Evolutionary conservation across 2,329 filamentous ascomycete species (phyloP), one percentile per base, ranked within the genome.

Genomic region (Xylariaceae sp.): DNA sequence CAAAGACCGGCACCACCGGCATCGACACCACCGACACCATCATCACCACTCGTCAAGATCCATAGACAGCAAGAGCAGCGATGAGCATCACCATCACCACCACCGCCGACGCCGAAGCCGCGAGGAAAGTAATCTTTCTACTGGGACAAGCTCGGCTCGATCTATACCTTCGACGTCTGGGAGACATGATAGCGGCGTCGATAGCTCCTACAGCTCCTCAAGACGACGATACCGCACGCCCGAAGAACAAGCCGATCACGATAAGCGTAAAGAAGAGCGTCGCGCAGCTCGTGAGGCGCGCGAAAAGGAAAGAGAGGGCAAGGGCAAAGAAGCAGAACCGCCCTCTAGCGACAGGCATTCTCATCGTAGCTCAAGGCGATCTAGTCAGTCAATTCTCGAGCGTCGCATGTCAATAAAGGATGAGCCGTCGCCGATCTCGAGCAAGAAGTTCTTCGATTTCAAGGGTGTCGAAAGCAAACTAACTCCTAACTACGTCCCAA

Each of bases 201-300:
- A 77, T n/a, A 73, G 65, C 53, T 70, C 71, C 37, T 67, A 59
- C 24, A 66, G 63, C 44, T 65, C 70, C 1, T 67, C 65, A 8
- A 66, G 67, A 32, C 64, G 65, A 13, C 69, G 60, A 39, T 71
- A 73, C 35, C 75, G 77, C 51, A 79, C 76, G 2, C 49, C 74
- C 73, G 58, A 79, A 75, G 10, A 82, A 60, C 78, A 80, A 54
- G 77, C 73, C 13, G 76, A 74, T 2, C 76, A 81, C 48, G 80
- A 83, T 1, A 75, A 65, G 57, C 75, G 75, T 53, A 81, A 77
- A 65, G 75, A 74, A 45, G 78, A 81, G 59, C 75, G 76, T 23
- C 75, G 70, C 36, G 67, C 67, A 13, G 69, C 68, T 33, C 67
- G 73, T 29, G 42, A 11, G 36, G 20, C 10, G 26, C 54, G 21